Conservation (phyloP, 306 rosid genomes). For the Citrullus mucosospermus region DNA sequence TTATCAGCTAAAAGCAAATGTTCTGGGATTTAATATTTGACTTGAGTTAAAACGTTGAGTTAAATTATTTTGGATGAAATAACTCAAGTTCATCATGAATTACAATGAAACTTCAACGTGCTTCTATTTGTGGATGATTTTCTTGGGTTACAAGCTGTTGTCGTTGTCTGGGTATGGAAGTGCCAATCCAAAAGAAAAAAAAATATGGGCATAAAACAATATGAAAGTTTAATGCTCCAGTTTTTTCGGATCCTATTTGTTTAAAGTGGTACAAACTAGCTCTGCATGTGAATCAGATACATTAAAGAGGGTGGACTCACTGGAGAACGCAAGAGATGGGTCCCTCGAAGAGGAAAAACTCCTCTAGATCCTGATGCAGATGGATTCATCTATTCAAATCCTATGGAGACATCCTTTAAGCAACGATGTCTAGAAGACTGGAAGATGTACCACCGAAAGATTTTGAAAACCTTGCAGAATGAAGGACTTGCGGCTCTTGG, state of each 20-base stretch:
- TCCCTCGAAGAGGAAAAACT: slow-evolving; percentile 80
- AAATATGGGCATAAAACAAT: neutral
- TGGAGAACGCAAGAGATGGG: slow-evolving; percentile 97
- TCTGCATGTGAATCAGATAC: slow-evolving; percentile 44
- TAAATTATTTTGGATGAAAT: neutral
- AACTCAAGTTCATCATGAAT: neutral
- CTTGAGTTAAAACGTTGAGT: neutral
- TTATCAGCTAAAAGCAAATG: neutral
- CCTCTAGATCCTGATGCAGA: slow-evolving; percentile 94
- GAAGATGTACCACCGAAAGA: slow-evolving; percentile 57
- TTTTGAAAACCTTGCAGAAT: slow-evolving; percentile 50
- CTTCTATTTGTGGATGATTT: neutral
- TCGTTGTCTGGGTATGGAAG: neutral
- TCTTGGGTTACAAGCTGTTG: neutral
- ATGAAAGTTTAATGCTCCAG: neutral
- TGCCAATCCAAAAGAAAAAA: neutral
- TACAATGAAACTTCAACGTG: neutral
- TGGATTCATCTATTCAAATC: slow-evolving; percentile 89
- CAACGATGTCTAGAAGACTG: slow-evolving; percentile 68
- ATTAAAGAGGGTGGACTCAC: slow-evolving; percentile 88
- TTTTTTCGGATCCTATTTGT: neutral
- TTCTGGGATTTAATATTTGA: neutral
- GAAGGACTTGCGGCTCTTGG: slow-evolving; percentile 73
- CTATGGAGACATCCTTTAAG: slow-evolving; percentile 88
- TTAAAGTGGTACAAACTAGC: neutral